phyloP scores from a whole-genome alignment of 495 filamentous ascomycete genomes.

The Podospora appendiculata region DNA sequence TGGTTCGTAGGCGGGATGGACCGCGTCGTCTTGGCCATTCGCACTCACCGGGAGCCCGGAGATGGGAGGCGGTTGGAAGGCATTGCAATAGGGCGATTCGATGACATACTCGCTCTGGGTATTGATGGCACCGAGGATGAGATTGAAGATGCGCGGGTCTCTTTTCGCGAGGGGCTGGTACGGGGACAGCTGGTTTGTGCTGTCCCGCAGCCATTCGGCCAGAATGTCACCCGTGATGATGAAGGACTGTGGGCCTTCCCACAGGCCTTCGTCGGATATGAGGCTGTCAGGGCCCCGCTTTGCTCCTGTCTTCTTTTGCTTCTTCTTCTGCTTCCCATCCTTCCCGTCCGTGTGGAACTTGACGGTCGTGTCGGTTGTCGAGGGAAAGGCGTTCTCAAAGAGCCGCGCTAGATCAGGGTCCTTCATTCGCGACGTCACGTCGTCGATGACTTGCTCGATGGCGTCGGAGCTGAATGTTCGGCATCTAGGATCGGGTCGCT shows the following conservation, averaged over 20 bases:
- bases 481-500: slow-evolving; percentile 72
- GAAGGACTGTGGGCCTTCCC: slow-evolving; percentile 84
- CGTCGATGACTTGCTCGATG: slow-evolving; percentile 80
- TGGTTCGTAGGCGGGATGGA: slow-evolving; percentile 81
- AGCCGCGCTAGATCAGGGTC: slow-evolving; percentile 86
- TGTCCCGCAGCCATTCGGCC: slow-evolving; percentile 95
- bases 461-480: slow-evolving; percentile 80
- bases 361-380: slow-evolving; percentile 88
- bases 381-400: slow-evolving; percentile 97
- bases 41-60: slow-evolving; percentile 60
- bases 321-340: slow-evolving; percentile 24
- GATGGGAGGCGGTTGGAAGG: slow-evolving; percentile 88
- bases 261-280: slow-evolving; percentile 45
- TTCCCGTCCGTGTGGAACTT: slow-evolving; percentile 46
- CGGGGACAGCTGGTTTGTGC: slow-evolving; percentile 86
- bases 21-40: slow-evolving; percentile 72
- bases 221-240: slow-evolving; percentile 99
- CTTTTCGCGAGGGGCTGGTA: slow-evolving; percentile 80
- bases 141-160: slow-evolving; percentile 62
- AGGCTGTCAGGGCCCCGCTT: background rate
- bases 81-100: slow-evolving; percentile 93
- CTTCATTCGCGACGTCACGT: slow-evolving; percentile 70
- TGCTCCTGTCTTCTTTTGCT: background rate
- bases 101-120: slow-evolving; percentile 95
- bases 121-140: slow-evolving; percentile 93